Base-by-base conservation (phyloP, 2,329 filamentous ascomycete genomes). In the Colletotrichum spinosum region DNA sequence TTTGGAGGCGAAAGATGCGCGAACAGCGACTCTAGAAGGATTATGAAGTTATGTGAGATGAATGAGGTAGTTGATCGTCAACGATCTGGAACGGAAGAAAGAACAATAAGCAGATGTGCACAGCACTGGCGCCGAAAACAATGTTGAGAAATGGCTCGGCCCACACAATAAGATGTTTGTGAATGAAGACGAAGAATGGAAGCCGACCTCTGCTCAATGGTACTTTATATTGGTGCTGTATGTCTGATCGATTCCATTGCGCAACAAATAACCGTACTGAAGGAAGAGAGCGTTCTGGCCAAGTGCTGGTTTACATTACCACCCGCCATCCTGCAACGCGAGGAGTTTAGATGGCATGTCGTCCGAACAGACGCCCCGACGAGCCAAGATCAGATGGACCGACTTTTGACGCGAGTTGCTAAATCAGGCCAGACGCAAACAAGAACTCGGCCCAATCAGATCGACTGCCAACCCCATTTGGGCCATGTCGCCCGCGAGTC, bases 291-390 rank as follows among this genome's bases (percentile, higher is more conserved):
- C 50, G 49, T 25, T 35, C 7, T 45, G 42, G 11, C 13, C 15
- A 17, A 42, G 35, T n/a, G 42, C 49, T 50, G 44, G 44, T 25
- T 15, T 53, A 55, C 34, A 65, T 49, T 38, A 65, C 44, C 15
- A 34, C 37, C 58, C n/a, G n/a, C 56, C 37, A 48, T 39, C 52
- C 38, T 60, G 56, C 50, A 54, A 65, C 61, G 37, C 51, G 17
- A 49, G 35, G 37, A 60, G 61, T 60, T 60, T 54, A 51, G 61
- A 55, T 54, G 55, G 42, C 55, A 55, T 55, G 38, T 38, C 44
- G 42, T 55, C 50, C 49, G 42, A 53, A 35, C 46, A 35, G 50
- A 34, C 13, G 33, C 39, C 42, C 46, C 15, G 35, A 15, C 51
- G 49, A 17, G 46, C 41, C 49, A 35, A 49, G 50, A 37, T 38